Percentiles rank a stretch among this genome's conserved stretches.
phyloP scores from a whole-genome alignment of 371 early-diverging fungal genomes.

The Apophysomyces elegans region DNA sequence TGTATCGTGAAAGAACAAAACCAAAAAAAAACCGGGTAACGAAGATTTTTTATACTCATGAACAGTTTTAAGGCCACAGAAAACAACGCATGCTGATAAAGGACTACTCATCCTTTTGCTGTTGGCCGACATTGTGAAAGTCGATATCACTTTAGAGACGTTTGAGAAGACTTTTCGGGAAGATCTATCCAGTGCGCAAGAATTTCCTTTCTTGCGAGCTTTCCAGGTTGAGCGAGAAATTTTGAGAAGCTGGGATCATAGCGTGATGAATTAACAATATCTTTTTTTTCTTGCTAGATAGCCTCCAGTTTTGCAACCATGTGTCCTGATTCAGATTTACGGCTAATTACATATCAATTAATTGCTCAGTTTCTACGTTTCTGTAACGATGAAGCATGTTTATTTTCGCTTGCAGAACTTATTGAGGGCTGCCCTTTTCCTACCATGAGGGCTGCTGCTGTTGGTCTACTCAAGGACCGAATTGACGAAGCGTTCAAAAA shows the following conservation, averaged over 20 bases:
- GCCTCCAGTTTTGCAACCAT: constrained; percentile 10
- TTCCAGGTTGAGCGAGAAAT: constrained; percentile 15
- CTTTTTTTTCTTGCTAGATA: not conserved
- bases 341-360: constrained; percentile 27
- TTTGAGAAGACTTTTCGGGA: constrained; percentile 5
- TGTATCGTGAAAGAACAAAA: not conserved
- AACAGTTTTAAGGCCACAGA: constrained; percentile 2
- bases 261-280: not conserved
- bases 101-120: constrained; percentile 14
- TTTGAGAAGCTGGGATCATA: too few relatives aligned
- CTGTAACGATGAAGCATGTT: constrained; percentile 26
- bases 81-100: constrained; percentile 15
- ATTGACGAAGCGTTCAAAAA: constrained; percentile 22
- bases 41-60: too few relatives aligned
- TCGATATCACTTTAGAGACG: not conserved
- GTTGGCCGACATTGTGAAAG: constrained; percentile 14
- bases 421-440: constrained; percentile 25
- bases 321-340: constrained; percentile 19
- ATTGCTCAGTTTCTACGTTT: constrained; percentile 24
- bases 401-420: constrained; percentile 28
- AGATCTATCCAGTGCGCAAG: not conserved
- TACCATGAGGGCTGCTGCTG: constrained; percentile 33
- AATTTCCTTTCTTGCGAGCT: constrained; percentile 4
- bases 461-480: constrained; percentile 33
- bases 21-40: too few relatives aligned